Percentiles rank a stretch among this genome's conserved stretches.
Evolutionary conservation across 345 rosid species (phyloP).

Genomic region (Salix brachista): DNA sequence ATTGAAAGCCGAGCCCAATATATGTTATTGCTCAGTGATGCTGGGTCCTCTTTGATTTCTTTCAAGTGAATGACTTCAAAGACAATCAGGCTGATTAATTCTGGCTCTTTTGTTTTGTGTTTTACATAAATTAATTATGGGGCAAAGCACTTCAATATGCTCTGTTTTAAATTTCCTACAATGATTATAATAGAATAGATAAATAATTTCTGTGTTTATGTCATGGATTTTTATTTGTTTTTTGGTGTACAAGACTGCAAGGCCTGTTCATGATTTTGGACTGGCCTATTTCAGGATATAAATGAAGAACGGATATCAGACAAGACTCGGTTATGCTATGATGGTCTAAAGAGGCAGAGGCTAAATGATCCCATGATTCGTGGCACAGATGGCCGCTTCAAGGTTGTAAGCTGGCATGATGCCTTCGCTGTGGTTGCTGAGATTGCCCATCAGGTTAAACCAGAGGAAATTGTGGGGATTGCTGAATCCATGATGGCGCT

Average conservation of each 20-base stretch:
- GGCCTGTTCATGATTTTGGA: constrained; percentile 8
- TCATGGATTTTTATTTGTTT: background rate
- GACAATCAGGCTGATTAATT: background rate
- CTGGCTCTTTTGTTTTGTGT: background rate
- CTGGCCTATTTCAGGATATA: constrained; percentile 62
- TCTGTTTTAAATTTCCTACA: background rate
- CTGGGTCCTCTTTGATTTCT: background rate
- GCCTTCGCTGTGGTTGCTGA: constrained; percentile 92
- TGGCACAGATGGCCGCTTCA: constrained; percentile 83
- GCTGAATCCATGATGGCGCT: constrained; percentile 98
- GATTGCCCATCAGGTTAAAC: constrained; percentile 63
- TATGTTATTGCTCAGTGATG: no score
- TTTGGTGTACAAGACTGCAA: background rate
- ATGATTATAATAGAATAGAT: background rate
- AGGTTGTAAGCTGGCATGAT: constrained; percentile 92
- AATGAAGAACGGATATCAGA: constrained; percentile 99
- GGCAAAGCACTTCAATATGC: background rate
- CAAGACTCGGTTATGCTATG: constrained; percentile 91
- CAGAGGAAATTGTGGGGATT: constrained; percentile 83
- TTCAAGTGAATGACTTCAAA: background rate
- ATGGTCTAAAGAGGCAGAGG: constrained; percentile 98
- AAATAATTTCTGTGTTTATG: background rate
- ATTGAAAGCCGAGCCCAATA: no score
- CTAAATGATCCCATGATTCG: constrained; percentile 98
- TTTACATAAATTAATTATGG: background rate